These are phyloP conservation scores for Hysterangium stoloniferum DNA, from an alignment of 768 basidiomycete genomes.

Conservation along the genomic window DNA sequence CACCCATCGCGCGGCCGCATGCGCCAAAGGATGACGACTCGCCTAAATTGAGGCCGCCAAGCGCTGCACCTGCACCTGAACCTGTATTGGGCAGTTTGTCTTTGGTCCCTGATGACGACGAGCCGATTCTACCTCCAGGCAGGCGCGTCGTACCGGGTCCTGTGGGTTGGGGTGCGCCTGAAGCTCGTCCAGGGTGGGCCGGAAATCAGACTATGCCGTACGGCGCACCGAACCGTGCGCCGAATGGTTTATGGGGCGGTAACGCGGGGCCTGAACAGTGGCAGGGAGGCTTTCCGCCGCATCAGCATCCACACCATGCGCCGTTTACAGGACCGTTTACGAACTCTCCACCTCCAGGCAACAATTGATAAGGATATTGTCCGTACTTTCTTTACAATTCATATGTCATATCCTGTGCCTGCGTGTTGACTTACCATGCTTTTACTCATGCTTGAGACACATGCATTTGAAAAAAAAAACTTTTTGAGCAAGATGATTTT, in stretches of 20 bases:
- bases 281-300: conserved; percentile 1
- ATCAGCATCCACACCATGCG: not conserved
- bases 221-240: conserved; percentile 2
- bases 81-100: conserved; percentile 71
- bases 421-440: conserved; percentile 11
- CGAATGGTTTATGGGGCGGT: conserved; percentile 10
- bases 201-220: conserved; percentile 5
- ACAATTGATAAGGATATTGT: not conserved
- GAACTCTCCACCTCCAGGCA: conserved; percentile 9
- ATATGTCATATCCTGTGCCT: conserved; percentile 2
- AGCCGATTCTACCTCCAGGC: conserved; percentile 52
- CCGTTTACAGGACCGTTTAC: conserved; percentile 4
- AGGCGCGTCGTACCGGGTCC: conserved; percentile 33
- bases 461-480: conserved; percentile 2
- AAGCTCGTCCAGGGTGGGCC: conserved; percentile 6
- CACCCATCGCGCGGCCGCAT: conserved; percentile 64
- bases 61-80: conserved; percentile 35
- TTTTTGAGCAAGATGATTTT: not conserved
- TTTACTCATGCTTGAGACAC: conserved; percentile 8
- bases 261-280: conserved; percentile 6
- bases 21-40: conserved; percentile 41
- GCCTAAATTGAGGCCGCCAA: conserved; percentile 40
- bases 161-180: conserved; percentile 40
- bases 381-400: not conserved
- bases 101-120: conserved; percentile 72